phyloP scores from a whole-genome alignment of 2,329 filamentous ascomycete genomes.

The Biscogniauxia sp. region DNA sequence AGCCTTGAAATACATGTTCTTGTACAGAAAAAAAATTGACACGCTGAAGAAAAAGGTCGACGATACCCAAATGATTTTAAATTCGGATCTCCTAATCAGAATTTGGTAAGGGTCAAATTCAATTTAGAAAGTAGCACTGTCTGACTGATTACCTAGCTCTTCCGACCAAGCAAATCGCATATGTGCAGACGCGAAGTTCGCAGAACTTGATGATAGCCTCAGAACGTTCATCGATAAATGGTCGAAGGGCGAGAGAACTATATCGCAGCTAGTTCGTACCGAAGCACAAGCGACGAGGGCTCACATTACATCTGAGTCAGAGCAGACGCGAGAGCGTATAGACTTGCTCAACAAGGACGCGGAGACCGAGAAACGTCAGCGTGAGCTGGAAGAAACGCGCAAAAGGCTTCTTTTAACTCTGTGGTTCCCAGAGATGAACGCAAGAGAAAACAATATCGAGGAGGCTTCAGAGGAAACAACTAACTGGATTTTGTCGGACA shows the following conservation, averaged over 20 bases:
- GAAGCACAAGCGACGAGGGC: constrained; percentile 7
- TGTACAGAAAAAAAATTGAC: constrained; percentile 1
- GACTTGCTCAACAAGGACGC: not conserved
- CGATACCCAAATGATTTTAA: not conserved
- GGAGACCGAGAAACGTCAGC: not conserved
- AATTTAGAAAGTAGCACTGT: not conserved
- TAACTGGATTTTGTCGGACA: constrained; percentile 1
- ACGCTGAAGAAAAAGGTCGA: constrained; percentile 6
- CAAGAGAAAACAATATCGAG: constrained; percentile 11
- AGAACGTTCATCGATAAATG: constrained; percentile 11
- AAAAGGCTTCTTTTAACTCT: constrained; percentile 9
- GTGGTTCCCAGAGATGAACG: constrained; percentile 14
- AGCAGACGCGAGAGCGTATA: constrained; percentile 1
- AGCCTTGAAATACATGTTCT: constrained; percentile 3
- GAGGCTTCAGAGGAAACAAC: constrained; percentile 10
- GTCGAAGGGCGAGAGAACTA: constrained; percentile 11
- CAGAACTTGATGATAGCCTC: constrained; percentile 2
- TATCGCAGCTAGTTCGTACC: constrained; percentile 4
- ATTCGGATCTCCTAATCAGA: constrained; percentile 10
- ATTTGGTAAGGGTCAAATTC: constrained; percentile 7
- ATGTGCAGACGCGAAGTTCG: constrained; percentile 2
- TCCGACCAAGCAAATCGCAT: constrained; percentile 10
- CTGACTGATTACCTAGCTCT: constrained; percentile 3
- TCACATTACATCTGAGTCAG: constrained; percentile 7
- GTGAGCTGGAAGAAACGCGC: constrained; percentile 1